Evolutionary conservation across 352 stramenopile species (phyloP).

Genomic region (Phytophthora ramorum): DNA sequence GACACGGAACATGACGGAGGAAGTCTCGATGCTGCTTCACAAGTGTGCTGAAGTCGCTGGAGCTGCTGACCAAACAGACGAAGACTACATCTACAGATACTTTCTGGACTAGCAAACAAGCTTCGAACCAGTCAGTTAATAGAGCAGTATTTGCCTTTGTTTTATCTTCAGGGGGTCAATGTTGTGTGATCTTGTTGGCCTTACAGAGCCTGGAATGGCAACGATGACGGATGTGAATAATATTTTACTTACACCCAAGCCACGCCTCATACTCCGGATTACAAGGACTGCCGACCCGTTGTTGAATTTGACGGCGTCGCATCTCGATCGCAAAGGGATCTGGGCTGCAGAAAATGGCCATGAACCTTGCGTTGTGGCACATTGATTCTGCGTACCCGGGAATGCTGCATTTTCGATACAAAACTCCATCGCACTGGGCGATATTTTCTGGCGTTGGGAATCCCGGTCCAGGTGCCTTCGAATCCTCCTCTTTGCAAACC

Average conservation of each 20-base stretch:
- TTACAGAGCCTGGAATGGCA: too few species aligned
- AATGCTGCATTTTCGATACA: conserved; percentile 26
- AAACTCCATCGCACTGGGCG: conserved; percentile 19
- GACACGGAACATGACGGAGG: not conserved
- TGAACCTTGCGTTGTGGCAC: conserved; percentile 42
- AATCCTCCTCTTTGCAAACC: not conserved
- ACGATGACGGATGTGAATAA: not conserved
- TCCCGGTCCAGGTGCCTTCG: not conserved
- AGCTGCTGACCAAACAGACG: not conserved
- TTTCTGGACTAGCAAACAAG: not conserved
- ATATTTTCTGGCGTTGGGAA: conserved; percentile 11
- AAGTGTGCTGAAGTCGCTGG: not conserved
- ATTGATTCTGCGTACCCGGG: conserved; percentile 18
- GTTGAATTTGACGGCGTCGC: conserved; percentile 35
- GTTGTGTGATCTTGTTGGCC: too few species aligned
- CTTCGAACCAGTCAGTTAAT: not conserved
- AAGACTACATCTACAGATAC: conserved; percentile 1
- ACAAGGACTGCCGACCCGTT: conserved; percentile 22
- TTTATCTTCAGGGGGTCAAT: not conserved
- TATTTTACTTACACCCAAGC: conserved; percentile 25
- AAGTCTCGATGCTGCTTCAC: not conserved
- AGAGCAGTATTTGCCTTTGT: not conserved
- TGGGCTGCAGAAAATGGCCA: conserved; percentile 38
- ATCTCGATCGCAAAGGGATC: conserved; percentile 24
- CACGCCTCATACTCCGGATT: conserved; percentile 33